phyloP scores from a whole-genome alignment of 352 stramenopile species.

The Paralagenidium karlingii region DNA sequence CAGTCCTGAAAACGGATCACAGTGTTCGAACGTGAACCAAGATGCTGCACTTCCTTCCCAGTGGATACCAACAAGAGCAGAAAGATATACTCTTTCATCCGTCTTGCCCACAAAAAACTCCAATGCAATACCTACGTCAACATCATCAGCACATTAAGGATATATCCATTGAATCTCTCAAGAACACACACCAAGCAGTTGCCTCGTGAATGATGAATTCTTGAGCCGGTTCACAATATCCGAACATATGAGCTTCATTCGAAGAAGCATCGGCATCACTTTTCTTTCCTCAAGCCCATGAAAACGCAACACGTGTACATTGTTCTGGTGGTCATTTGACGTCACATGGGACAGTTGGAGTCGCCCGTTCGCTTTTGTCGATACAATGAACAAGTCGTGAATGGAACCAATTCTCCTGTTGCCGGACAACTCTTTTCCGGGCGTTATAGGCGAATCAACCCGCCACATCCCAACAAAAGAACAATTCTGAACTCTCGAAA shows the following conservation, averaged over 20 bases:
- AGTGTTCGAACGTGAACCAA: constrained; percentile 19
- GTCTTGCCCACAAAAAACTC: constrained; percentile 39
- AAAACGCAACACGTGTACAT: no score
- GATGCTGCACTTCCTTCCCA: constrained; percentile 21
- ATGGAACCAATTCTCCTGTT: no score
- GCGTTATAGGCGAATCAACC: no score
- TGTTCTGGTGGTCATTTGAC: no score
- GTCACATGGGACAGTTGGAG: no score
- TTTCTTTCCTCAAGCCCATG: constrained; percentile 23
- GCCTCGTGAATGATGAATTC: constrained; percentile 10
- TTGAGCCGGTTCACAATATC: constrained; percentile 47
- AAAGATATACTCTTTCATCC: constrained; percentile 23
- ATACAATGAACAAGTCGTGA: no score
- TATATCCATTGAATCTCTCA: not conserved
- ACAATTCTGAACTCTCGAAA: no score
- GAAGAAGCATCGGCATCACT: constrained; percentile 27
- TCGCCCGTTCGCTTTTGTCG: no score
- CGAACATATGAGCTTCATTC: constrained; percentile 39
- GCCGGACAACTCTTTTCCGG: no score
- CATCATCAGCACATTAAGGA: not conserved
- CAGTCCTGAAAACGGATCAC: constrained; percentile 23
- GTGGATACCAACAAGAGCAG: constrained; percentile 25
- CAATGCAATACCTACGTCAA: constrained; percentile 9
- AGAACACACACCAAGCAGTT: constrained; percentile 14
- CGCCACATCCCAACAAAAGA: no score